phyloP scores from a whole-genome alignment of 75 land plant genomes.

The Isoetes taiwanensis region DNA sequence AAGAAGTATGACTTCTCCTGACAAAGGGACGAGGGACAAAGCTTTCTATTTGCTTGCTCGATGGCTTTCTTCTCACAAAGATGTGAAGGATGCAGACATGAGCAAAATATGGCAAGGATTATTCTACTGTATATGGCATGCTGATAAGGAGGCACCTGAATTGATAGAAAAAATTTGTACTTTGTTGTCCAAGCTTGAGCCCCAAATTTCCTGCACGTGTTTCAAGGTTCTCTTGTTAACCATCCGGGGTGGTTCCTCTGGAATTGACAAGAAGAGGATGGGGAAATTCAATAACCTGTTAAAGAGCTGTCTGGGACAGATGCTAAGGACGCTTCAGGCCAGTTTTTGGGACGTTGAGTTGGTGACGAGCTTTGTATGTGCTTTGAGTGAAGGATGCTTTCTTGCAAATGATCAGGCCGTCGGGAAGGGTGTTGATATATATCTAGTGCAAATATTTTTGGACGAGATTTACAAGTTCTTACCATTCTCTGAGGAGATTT shows the following conservation, averaged over 20 bases:
- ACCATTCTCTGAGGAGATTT: conserved; percentile 28
- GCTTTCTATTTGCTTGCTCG: conserved; percentile 33
- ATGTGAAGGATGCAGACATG: conserved; percentile 45
- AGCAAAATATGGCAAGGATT: conserved; percentile 86
- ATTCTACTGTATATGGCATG: conserved; percentile 88
- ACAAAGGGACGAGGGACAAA: conserved; percentile 38
- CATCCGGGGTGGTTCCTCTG: conserved; percentile 75
- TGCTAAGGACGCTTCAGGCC: conserved; percentile 32
- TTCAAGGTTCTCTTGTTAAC: conserved; percentile 47
- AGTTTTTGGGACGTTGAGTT: conserved; percentile 39
- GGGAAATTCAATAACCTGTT: conserved; percentile 80
- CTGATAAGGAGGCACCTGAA: conserved; percentile 59
- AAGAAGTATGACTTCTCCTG: conserved; percentile 51
- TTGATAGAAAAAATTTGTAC: conserved; percentile 42
- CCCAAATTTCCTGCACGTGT: conserved; percentile 26
- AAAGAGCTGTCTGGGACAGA: conserved; percentile 27
- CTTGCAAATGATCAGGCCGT: conserved; percentile 30
- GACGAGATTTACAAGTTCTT: conserved; percentile 42
- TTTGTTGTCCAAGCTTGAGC: conserved; percentile 20
- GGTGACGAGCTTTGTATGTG: conserved; percentile 13
- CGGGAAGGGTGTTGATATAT: conserved; percentile 53
- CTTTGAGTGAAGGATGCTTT: conserved; percentile 37
- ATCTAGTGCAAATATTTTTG: conserved; percentile 47
- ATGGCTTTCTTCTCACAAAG: conserved; percentile 37
- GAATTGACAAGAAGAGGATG: conserved; percentile 65